Base-by-base conservation (phyloP, 306 rosid genomes). In the Geum urbanum region DNA sequence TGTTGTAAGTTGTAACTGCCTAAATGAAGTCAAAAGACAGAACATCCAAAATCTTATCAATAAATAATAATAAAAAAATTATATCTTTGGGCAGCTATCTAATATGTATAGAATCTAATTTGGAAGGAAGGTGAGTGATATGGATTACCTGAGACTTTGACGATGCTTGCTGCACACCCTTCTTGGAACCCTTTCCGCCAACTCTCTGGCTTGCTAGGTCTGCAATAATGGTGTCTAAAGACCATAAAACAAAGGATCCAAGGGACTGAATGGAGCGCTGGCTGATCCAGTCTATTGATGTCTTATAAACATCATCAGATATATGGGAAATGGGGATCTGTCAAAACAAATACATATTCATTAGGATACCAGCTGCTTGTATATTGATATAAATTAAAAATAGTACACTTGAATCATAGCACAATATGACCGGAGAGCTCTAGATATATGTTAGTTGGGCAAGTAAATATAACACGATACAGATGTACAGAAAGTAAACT, bases 81-180 rank as follows among this genome's bases (percentile, higher is more conserved):
- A 2, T 7, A 52, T 52, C 24, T 7, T 19, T 52, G 57, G 24
- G 8, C 57, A 52, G 57, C 57, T 52, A 8, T 52, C 12, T 52
- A 52, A 18, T n/a, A 22, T 52, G 18, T 52, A 52, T 52, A 27
- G 32, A 27, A 27, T 27, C 32, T 27, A 27, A 27, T 27, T 27
- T 2, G 2, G n/a, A 51, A 15, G n/a, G 7, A n/a, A 5, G 27
- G 9, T 18, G 15, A 16, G 35, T 44, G 24, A 66, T 6, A 27
- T 46, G 20, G 76, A 72, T 60, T 85, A 94, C 98, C 96, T 85
- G 96, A 75, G 97, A 94, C 77, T 94, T 88, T 71, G 97, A 84
- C 44, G 94, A 56, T 20, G 65, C 82, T 43, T 83, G 85, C 63
- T 89, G 91, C 60, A 40, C 92, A 74, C 78, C 78, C 78, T 87